Base-by-base conservation (phyloP, 257 asterid genomes). In the Nicotiana noctiflora region DNA sequence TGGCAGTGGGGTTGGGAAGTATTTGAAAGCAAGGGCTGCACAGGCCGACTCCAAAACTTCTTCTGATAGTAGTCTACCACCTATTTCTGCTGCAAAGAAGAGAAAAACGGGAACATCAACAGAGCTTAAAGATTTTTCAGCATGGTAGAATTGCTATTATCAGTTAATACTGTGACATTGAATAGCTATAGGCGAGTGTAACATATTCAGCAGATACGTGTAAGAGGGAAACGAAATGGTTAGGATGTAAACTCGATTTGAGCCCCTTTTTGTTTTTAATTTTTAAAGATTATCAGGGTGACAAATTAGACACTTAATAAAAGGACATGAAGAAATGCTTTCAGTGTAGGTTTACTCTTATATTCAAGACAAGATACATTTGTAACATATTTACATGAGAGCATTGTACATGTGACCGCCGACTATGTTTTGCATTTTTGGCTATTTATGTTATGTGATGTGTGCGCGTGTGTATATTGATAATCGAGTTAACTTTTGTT, bases 1-100 rank as follows among this genome's bases (percentile, higher is more conserved):
- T 37, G 95, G 93, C 27, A 87, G 86, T 82, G 97, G 98, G 40
- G 93, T 93, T 23, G 98, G 99, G 46, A 94, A 87, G 88, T 96
- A 96, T 88, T 80, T 92, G 82, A 90, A 90, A 84, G 86, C 91
- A 56, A 84, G 77, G 84, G 76, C 82, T 51, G 77, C 80, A 27
- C 82, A 86, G 80, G 81, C 87, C 14, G 91, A 90, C 32, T 67
- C 94, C 17, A 70, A 55, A 81, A 79, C 89, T 51, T 27, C 70
- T 80, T 83, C 80, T 53, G 89, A 89, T 79, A 81, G 62, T 79
- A 89, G 87, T 80, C 52, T 82, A 27, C 90, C 89, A 63, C 44
- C 88, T 18, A 91, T 84, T 52, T 68, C 91, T 51, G 84, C 83
- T 34, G 82, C 74, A 79, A 95, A 93, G 96, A 95, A 93, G 87